Conservation (phyloP, 75 land plant species). For the Cupressus sempervirens region DNA sequence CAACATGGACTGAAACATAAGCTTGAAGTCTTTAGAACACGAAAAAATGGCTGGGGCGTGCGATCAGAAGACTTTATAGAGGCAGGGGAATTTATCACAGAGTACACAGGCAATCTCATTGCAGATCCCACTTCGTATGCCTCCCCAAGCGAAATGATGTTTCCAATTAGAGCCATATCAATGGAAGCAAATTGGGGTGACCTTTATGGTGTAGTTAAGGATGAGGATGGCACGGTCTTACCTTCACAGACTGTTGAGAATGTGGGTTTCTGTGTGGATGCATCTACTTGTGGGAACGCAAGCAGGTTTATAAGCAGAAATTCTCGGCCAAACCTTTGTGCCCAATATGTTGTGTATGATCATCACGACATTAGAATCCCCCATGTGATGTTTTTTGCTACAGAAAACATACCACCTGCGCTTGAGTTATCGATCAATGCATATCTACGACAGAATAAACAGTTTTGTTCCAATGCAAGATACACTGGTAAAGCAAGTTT, state of each 20-base stretch:
- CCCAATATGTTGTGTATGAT: constrained; percentile 73
- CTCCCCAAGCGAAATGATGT: constrained; percentile 30
- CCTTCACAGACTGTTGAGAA: constrained; percentile 25
- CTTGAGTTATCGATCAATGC: constrained; percentile 37
- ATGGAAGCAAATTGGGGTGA: constrained; percentile 63
- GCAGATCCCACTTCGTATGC: constrained; percentile 25
- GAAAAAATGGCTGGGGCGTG: constrained; percentile 79
- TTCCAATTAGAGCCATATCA: constrained; percentile 27
- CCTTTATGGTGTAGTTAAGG: constrained; percentile 24
- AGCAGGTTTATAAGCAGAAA: constrained; percentile 74
- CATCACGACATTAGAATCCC: constrained; percentile 55
- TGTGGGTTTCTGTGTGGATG: constrained; percentile 54
- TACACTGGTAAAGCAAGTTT: not conserved
- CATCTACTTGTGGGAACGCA: constrained; percentile 61
- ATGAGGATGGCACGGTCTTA: constrained; percentile 17
- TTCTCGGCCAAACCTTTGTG: constrained; percentile 66
- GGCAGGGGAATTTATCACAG: constrained; percentile 74
- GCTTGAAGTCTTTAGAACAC: constrained; percentile 70
- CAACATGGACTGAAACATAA: constrained; percentile 48
- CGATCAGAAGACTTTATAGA: constrained; percentile 72
- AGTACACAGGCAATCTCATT: constrained; percentile 67
- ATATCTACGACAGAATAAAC: not conserved
- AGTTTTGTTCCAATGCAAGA: not conserved
- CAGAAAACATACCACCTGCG: constrained; percentile 76
- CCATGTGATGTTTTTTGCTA: constrained; percentile 78